Evolutionary conservation across 768 basidiomycete genomes (phyloP).

Genomic region (Termitomyces sp.): DNA sequence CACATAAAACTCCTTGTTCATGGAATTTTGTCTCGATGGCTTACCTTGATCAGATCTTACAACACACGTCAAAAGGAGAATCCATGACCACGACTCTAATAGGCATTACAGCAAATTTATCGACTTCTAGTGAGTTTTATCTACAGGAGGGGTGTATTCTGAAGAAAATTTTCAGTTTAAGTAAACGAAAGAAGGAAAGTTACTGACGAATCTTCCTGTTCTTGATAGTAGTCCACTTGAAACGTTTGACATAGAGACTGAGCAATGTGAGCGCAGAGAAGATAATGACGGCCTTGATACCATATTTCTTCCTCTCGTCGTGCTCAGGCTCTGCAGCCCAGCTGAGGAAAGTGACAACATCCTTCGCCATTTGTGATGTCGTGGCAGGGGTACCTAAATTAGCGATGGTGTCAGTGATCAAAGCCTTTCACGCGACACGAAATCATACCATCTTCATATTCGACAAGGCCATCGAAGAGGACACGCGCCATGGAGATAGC

Average conservation of each 20-base stretch:
- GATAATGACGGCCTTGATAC: slow-evolving; percentile 92
- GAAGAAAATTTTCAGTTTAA: slow-evolving; percentile 1
- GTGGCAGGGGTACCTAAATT: slow-evolving; percentile 87
- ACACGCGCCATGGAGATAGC: slow-evolving; percentile 98
- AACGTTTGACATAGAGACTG: slow-evolving; percentile 88
- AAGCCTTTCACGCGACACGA: background rate
- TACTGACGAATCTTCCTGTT: slow-evolving; percentile 86
- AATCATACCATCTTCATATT: slow-evolving; percentile 86
- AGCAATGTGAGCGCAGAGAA: slow-evolving; percentile 81
- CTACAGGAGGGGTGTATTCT: slow-evolving; percentile 60
- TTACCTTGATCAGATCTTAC: background rate
- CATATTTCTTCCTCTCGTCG: slow-evolving; percentile 96
- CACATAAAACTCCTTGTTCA: background rate
- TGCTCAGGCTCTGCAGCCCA: slow-evolving; percentile 99
- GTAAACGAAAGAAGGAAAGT: background rate
- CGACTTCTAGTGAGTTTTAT: slow-evolving; percentile 50
- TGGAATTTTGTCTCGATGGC: background rate
- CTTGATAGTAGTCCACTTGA: slow-evolving; percentile 93
- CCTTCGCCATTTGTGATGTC: slow-evolving; percentile 98
- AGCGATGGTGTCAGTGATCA: background rate
- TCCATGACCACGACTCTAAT: slow-evolving; percentile 5
- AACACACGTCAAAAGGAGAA: background rate
- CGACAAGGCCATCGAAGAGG: slow-evolving; percentile 92
- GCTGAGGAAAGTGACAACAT: slow-evolving; percentile 90
- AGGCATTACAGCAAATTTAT: slow-evolving; percentile 6